These are phyloP conservation scores for Phytopythium ostracodes DNA, from an alignment of 352 stramenopile species.

Conservation along the genomic window DNA sequence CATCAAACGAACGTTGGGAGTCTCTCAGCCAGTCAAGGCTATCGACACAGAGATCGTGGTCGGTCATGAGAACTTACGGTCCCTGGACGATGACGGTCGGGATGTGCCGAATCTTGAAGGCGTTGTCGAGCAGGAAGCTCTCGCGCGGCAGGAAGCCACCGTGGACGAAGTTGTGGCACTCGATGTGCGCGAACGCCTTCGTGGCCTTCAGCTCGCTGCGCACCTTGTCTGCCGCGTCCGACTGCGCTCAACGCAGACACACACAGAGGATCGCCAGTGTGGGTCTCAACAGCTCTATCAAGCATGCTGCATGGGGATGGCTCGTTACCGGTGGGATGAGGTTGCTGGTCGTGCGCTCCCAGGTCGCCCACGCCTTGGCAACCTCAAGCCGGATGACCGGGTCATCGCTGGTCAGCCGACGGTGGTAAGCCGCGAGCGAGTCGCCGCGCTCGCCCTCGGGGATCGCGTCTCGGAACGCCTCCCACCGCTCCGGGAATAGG, in stretches of 20 bases:
- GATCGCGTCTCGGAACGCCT: conserved; percentile 86
- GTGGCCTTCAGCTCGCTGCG: conserved; percentile 81
- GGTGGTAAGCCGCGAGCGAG: conserved; percentile 85
- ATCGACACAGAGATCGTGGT: too few relatives aligned
- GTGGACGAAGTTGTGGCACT: conserved; percentile 93
- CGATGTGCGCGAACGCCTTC: conserved; percentile 90
- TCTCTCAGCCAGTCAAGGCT: conserved; percentile 30
- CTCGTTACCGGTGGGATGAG: conserved; percentile 51
- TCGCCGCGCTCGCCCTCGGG: conserved; percentile 78
- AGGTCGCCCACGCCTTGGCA: conserved; percentile 88
- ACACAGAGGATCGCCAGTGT: neutral
- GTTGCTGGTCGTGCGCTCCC: conserved; percentile 88
- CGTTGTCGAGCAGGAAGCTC: conserved; percentile 86
- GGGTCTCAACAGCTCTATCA: neutral
- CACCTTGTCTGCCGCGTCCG: conserved; percentile 61
- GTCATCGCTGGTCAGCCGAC: conserved; percentile 83
- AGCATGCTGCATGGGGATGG: neutral
- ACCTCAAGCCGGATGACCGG: conserved; percentile 70
- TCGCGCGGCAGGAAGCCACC: conserved; percentile 88
- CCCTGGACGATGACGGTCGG: conserved; percentile 91
- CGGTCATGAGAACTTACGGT: conserved; percentile 1
- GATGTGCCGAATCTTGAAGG: conserved; percentile 90
- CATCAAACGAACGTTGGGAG: conserved; percentile 38
- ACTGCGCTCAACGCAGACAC: conserved; percentile 13
- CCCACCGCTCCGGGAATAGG: conserved; percentile 90